Base-by-base conservation (phyloP, 768 basidiomycete genomes). In the Antrodiella citrinella region DNA sequence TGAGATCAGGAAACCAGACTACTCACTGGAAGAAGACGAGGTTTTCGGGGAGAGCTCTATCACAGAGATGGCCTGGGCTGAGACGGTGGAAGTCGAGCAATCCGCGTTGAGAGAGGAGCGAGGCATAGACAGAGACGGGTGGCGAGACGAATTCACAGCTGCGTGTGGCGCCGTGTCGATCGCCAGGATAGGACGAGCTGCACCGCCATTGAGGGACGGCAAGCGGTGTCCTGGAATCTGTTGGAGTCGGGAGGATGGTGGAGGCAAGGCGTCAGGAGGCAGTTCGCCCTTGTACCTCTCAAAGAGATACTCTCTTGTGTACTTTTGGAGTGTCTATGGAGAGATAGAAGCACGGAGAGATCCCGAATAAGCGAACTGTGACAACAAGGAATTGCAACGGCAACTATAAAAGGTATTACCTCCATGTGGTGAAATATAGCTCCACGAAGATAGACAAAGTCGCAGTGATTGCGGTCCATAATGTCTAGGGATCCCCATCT, bases 351-450 rank as follows among this genome's bases (percentile, higher is more conserved):
- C 50, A 47, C 35, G 45, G 20, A n/a, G n/a, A n/a, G 49, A 24
- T 26, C 30, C n/a, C 30, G 30, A 7, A 15, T 35, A 35, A 35
- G 30, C 15, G 15, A 35, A 35, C 7, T n/a, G 7, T 35, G 30
- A 15, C 30, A 15, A 15, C 30, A 35, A 35, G 30, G 30, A 35
- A 35, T 48, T 30, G 30, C 48, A 40, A 43, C 49, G 52, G 40
- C 56, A 49, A 47, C 43, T 55, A 50, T 25, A 51, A 49, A 49
- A 49, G 45, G 53, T 62, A 76, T 64, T 71, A 91, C 91, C 77
- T 86, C 81, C 84, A 92, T 87, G 65, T 90, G 87, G 62, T 88
- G 87, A 62, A 92, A 84, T 55, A 95, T 79, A 44, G 87, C 88
- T 24, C 76, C 75, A 51, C 88, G 81, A 50, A 95, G 76, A 35